Conservation (phyloP, 257 asterid species). For the Leptodermis oblonga region DNA sequence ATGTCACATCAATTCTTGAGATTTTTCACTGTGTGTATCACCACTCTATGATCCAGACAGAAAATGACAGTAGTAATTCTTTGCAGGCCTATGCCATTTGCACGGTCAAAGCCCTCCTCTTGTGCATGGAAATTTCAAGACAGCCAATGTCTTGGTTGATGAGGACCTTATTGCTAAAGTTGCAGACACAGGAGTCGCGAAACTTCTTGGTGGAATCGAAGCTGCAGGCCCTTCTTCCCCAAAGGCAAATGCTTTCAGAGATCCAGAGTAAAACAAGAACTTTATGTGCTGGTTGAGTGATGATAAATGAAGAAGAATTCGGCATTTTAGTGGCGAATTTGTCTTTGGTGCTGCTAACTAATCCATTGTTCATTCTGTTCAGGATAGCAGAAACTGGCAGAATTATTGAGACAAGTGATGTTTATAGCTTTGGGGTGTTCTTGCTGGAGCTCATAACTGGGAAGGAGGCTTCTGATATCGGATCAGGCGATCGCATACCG, state of each 20-base stretch:
- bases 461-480: slow-evolving; percentile 36
- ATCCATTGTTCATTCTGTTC: slow-evolving; percentile 5
- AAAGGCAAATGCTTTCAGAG: slow-evolving; percentile 41
- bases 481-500: slow-evolving; percentile 34
- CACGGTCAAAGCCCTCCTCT: slow-evolving; percentile 51
- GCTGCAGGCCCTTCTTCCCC: slow-evolving; percentile 46
- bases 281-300: background rate
- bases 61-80: background rate
- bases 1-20: background rate
- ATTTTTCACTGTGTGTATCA: too few species aligned
- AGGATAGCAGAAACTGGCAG: slow-evolving; percentile 37
- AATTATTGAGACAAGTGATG: slow-evolving; percentile 40
- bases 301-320: slow-evolving; percentile 9
- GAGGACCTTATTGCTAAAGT: slow-evolving; percentile 73
- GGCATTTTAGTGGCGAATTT: background rate
- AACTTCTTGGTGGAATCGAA: slow-evolving; percentile 38
- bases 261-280: slow-evolving; percentile 57
- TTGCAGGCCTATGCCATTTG: slow-evolving; percentile 62
- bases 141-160: slow-evolving; percentile 73
- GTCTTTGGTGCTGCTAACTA: background rate
- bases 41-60: too few species aligned
- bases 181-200: slow-evolving; percentile 60
- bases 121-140: slow-evolving; percentile 58
- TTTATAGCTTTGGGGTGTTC: slow-evolving; percentile 71
- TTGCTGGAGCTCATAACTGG: slow-evolving; percentile 67